Conservation (phyloP, 2,329 filamentous ascomycete genomes). For the Sphaceloma murrayae region DNA sequence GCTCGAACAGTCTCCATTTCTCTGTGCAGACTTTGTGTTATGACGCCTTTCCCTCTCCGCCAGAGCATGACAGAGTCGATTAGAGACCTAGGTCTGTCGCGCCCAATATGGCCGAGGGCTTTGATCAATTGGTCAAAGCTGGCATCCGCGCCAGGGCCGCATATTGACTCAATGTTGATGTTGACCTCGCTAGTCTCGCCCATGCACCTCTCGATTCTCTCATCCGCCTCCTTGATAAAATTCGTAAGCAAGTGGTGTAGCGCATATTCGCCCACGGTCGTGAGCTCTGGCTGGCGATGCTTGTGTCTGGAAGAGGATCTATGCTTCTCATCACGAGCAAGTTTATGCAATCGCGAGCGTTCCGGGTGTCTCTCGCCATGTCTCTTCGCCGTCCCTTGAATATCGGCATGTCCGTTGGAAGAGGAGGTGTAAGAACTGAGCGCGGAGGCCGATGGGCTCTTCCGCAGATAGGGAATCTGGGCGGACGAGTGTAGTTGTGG, state of each 20-base stretch:
- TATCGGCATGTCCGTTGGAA: conserved; percentile 14
- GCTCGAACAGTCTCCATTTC: conserved; percentile 25
- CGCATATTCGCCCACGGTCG: conserved; percentile 96
- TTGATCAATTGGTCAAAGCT: conserved; percentile 90
- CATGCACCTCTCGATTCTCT: conserved; percentile 85
- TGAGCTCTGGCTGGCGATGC: conserved; percentile 62
- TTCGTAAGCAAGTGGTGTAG: conserved; percentile 93
- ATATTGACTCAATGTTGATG: conserved; percentile 77
- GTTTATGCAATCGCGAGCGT: conserved; percentile 1
- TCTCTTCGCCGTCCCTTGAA: conserved; percentile 29
- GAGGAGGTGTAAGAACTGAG: conserved; percentile 16
- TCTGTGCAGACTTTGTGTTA: conserved; percentile 43
- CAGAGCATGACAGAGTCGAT: conserved; percentile 98
- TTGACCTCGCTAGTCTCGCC: conserved; percentile 69
- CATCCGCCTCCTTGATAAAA: conserved; percentile 93
- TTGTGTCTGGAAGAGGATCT: conserved; percentile 59
- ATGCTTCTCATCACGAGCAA: conserved; percentile 53
- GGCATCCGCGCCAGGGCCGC: conserved; percentile 77
- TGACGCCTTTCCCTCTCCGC: conserved; percentile 92
- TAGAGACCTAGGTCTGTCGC: conserved; percentile 84
- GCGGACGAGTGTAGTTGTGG: conserved; percentile 9
- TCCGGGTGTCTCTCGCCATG: conserved; percentile 12
- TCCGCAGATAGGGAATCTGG: conserved; percentile 14
- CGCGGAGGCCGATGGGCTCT: conserved; percentile 19
- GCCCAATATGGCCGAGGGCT: conserved; percentile 87